Conservation (phyloP, 2,329 filamentous ascomycete genomes). For the Rasamsonia emersonii region DNA sequence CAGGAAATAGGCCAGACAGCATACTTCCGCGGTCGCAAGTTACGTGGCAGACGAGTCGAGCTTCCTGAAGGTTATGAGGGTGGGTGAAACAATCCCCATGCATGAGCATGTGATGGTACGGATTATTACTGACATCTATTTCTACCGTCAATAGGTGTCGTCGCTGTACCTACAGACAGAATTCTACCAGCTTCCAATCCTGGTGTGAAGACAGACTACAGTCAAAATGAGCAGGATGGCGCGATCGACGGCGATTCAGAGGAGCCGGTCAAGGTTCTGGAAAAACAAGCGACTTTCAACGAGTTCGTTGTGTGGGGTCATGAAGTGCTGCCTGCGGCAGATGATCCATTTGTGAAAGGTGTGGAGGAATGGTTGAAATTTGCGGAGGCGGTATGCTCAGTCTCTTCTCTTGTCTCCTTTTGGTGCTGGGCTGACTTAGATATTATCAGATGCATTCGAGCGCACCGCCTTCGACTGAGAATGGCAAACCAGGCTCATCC, state of each 20-base stretch:
- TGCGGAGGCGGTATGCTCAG: conserved; percentile 53
- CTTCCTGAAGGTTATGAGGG: conserved; percentile 65
- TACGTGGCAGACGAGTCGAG: conserved; percentile 57
- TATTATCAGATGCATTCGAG: background rate
- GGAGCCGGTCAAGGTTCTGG: conserved; percentile 49
- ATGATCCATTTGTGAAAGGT: conserved; percentile 64
- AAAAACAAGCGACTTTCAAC: conserved; percentile 61
- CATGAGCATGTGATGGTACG: background rate
- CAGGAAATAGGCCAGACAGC: no score
- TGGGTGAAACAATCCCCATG: conserved; percentile 13
- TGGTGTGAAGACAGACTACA: conserved; percentile 29
- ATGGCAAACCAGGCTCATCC: no score
- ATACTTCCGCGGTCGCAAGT: conserved; percentile 72
- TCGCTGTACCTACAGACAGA: conserved; percentile 45
- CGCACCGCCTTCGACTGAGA: no score
- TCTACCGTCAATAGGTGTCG: conserved; percentile 39
- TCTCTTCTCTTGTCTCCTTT: background rate
- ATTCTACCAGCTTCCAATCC: conserved; percentile 14
- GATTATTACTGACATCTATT: background rate
- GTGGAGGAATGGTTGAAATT: conserved; percentile 74
- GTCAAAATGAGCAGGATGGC: conserved; percentile 22
- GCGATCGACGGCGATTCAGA: conserved; percentile 37
- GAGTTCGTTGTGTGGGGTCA: conserved; percentile 78
- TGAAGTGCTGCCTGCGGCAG: conserved; percentile 54
- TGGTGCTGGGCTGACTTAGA: no score